A percentile compares a stretch with the other conserved stretches of the same genome.
Evolutionary conservation across 768 basidiomycete genomes (phyloP).

Genomic region (Amyloporia xantha): DNA sequence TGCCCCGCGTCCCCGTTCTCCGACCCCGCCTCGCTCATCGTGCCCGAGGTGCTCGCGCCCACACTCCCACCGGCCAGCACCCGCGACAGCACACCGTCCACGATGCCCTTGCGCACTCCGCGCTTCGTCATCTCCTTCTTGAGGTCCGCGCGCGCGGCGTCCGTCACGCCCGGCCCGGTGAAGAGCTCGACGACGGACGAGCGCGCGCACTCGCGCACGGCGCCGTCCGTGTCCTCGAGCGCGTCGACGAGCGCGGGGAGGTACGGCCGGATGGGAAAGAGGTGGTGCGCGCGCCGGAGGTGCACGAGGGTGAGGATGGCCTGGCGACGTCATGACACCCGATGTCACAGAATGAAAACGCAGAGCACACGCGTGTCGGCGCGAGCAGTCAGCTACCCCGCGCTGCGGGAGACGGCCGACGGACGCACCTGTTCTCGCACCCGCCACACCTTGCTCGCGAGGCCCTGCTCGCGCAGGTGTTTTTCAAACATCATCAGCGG

Average conservation of each 20-base stretch:
- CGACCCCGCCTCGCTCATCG: conserved; percentile 49
- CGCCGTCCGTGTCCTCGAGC: conserved; percentile 85
- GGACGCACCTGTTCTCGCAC: conserved; percentile 75
- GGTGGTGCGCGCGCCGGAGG: conserved; percentile 61
- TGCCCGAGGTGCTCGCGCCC: conserved; percentile 34
- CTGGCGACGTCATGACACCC: conserved; percentile 14
- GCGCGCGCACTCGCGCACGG: conserved; percentile 82
- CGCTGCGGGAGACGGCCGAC: neutral
- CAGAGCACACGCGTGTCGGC: neutral
- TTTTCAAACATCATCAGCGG: conserved; percentile 67
- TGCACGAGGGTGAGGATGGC: conserved; percentile 63
- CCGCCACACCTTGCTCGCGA: conserved; percentile 80
- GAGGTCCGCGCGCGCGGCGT: conserved; percentile 85
- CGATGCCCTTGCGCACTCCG: conserved; percentile 79
- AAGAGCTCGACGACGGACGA: conserved; percentile 80
- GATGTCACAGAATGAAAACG: neutral
- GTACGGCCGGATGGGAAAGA: conserved; percentile 79
- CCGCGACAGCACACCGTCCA: conserved; percentile 70
- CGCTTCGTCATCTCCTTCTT: conserved; percentile 89
- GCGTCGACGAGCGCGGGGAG: conserved; percentile 73
- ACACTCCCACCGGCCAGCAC: conserved; percentile 42
- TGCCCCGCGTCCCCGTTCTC: conserved; percentile 46
- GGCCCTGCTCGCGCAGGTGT: conserved; percentile 61
- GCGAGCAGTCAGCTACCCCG: neutral
- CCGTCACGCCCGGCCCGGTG: conserved; percentile 72